These are phyloP conservation scores for Candida sithepensis DNA, from an alignment of 805 yeast species.

Conservation along the genomic window DNA sequence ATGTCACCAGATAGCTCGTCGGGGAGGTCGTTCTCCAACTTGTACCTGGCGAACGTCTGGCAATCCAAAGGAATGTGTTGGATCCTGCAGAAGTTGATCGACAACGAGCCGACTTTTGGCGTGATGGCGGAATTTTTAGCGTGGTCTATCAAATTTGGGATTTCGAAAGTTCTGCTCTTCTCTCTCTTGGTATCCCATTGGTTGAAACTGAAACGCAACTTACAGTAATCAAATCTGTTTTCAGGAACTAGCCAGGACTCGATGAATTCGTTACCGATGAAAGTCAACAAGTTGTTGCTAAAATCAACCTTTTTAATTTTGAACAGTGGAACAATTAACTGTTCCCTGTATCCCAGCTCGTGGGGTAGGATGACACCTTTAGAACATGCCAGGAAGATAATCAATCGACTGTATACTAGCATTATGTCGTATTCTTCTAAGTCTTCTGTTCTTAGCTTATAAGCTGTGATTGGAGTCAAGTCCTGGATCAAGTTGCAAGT, in stretches of 20 bases:
- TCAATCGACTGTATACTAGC: background rate
- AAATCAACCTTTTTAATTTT: background rate
- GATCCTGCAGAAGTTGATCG: background rate
- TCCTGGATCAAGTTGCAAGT: background rate
- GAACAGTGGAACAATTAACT: background rate
- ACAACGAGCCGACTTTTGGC: background rate
- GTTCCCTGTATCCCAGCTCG: background rate
- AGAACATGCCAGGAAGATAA: background rate
- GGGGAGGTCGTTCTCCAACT: background rate
- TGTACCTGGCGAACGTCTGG: background rate
- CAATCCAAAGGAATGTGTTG: background rate
- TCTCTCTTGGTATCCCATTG: background rate
- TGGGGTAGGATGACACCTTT: background rate
- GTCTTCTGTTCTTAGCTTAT: background rate
- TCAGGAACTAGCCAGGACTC: slow-evolving; percentile 3
- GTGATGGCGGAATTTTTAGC: background rate
- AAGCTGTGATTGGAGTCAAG: background rate
- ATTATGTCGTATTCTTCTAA: slow-evolving; percentile 1
- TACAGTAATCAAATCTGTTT: slow-evolving; percentile 2
- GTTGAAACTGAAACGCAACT: slow-evolving; percentile 1
- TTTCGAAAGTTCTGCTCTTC: background rate
- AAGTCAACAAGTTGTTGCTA: background rate
- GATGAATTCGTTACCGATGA: slow-evolving; percentile 1
- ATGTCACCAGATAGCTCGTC: background rate
- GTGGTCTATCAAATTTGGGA: background rate